Base-by-base conservation (phyloP, 352 stramenopile species). In the Phytophthora uliginosa region DNA sequence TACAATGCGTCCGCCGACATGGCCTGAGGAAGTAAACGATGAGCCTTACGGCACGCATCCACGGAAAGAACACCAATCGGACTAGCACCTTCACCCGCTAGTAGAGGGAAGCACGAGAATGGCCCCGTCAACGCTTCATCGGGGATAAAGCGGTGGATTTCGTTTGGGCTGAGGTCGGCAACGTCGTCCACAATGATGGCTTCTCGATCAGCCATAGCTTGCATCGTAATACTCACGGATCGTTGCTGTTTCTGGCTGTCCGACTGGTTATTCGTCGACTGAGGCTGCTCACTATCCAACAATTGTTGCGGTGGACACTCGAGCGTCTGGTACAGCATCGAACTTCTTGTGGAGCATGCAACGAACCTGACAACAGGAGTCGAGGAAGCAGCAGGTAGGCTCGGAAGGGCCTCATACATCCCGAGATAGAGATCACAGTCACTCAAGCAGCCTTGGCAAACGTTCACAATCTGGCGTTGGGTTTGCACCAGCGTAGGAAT, bases 351-450 rank as follows among this genome's bases (percentile, higher is more conserved):
- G 15, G 86, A 92, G 12, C 76, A 78, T 5, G 78, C 88, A 1
- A 77, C 76, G 55, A 88, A 93, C 0, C 78, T 72, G 12, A 95
- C 56, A 7, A 88, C 26, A 0, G 79, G 75, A 24, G 40, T 80
- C 3, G 77, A 52, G 1, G 73, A 78, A 1, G 69, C 59, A 13
- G 54, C 50, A 13, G 69, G 65, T 0, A 74, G 83, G 47, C 78
- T 79, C 2, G 85, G 82, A n/a, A 93, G 71, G 2, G 68, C 51
- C 45, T 95, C 85, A 42, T 82, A 77, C 71, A 94, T 83, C 1
- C 73, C 85, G 10, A 95, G 36, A 69, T 95, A 95, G 45, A 94
- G 53, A 57, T 94, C 88, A 36, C 82, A 92, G 34, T 94, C 85
- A 40, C 66, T 85, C 33, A 95, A 69, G 63, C 86, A 94, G 17